Evolutionary conservation across 805 yeast genomes (phyloP).

Genomic region (Wickerhamomyces xylosicus): DNA sequence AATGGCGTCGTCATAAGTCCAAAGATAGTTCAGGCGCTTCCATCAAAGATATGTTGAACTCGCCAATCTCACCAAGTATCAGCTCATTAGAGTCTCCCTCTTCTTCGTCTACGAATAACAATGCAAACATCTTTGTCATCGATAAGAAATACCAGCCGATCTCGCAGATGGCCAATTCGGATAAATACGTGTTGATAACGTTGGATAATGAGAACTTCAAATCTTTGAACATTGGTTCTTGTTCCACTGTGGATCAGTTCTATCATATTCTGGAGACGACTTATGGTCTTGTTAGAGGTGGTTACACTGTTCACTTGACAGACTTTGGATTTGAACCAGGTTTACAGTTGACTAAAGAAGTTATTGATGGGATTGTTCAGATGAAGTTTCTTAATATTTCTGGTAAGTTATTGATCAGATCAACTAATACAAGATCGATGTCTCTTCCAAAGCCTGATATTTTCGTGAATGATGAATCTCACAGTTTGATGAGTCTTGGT

Average conservation of each 20-base stretch:
- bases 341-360: conserved; percentile 39
- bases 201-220: conserved; percentile 48
- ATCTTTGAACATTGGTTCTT: conserved; percentile 32
- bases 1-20: not conserved
- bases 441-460: too few species aligned
- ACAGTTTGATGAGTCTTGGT: conserved; percentile 20
- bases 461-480: too few species aligned
- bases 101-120: not conserved
- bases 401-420: conserved; percentile 23
- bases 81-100: not conserved
- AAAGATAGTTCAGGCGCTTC: not conserved
- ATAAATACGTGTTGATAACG: conserved; percentile 43
- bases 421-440: too few species aligned
- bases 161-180: conserved; percentile 21
- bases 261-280: conserved; percentile 29
- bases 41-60: not conserved
- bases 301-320: conserved; percentile 44
- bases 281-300: conserved; percentile 20
- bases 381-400: conserved; percentile 24
- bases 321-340: conserved; percentile 59
- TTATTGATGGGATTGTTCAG: conserved; percentile 27
- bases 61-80: not conserved
- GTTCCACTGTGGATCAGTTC: conserved; percentile 23
- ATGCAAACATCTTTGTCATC: conserved; percentile 10
- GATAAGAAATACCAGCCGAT: conserved; percentile 30